Evolutionary conservation across 306 rosid species (phyloP).

Genomic region (Quercus alba): DNA sequence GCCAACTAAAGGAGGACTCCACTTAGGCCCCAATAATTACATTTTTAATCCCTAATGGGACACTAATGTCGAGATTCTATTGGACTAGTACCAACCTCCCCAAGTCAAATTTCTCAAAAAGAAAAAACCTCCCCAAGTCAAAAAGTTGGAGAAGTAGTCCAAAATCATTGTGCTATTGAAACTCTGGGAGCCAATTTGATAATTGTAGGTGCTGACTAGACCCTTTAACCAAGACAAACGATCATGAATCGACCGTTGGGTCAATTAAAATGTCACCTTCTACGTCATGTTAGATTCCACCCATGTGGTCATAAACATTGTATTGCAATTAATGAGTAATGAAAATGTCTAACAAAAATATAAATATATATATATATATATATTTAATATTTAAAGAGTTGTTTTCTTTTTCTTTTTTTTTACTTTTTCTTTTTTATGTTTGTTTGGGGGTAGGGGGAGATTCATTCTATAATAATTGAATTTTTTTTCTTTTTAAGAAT

Average conservation of each 20-base stretch:
- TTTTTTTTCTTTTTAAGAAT: no score
- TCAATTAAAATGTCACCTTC: conserved; percentile 2
- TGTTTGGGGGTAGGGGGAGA: no score
- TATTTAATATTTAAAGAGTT: no score
- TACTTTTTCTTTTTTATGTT: no score
- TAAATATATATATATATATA: no score
- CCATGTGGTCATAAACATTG: not conserved
- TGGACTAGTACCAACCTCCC: conserved; percentile 48
- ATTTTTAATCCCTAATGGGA: conserved; percentile 19
- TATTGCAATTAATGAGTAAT: no score
- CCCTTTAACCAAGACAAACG: not conserved
- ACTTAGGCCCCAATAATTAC: conserved; percentile 35
- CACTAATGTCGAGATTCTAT: conserved; percentile 5
- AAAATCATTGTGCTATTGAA: conserved; percentile 16
- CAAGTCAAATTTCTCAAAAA: not conserved
- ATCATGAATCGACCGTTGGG: conserved; percentile 10
- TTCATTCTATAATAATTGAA: no score
- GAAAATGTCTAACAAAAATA: no score
- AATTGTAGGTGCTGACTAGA: conserved; percentile 20
- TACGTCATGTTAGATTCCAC: conserved; percentile 9
- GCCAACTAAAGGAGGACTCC: conserved; percentile 27
- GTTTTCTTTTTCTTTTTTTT: rapidly evolving
- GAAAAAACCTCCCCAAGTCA: conserved; percentile 35
- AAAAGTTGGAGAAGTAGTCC: conserved; percentile 5
- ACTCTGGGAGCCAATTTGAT: conserved; percentile 15